A percentile compares a stretch with the other conserved stretches of the same genome.
These are phyloP conservation scores for Nothopassalora personata DNA, from an alignment of 2,329 filamentous ascomycete genomes.

Conservation along the genomic window DNA sequence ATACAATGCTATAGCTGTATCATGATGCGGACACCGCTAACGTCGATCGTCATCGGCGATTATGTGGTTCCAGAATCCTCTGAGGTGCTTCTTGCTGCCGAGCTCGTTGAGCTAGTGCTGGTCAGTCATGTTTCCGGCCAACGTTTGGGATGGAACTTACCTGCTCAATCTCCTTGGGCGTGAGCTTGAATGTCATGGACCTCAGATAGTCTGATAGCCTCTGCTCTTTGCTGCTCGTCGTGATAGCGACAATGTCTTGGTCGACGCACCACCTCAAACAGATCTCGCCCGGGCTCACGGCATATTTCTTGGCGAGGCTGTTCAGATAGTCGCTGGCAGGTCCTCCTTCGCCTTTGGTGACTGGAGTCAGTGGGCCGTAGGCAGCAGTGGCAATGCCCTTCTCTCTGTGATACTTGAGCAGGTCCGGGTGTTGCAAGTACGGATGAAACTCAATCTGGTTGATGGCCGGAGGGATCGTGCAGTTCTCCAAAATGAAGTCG, in stretches of 20 bases:
- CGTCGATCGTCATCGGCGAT: slow-evolving; percentile 41
- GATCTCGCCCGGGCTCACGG: slow-evolving; percentile 53
- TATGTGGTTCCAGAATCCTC: slow-evolving; percentile 50
- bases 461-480: slow-evolving; percentile 54
- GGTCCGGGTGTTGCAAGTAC: slow-evolving; percentile 57
- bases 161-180: slow-evolving; percentile 52
- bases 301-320: slow-evolving; percentile 55
- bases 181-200: slow-evolving; percentile 53
- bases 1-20: no score
- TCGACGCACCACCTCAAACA: slow-evolving; percentile 57
- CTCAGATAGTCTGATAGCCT: slow-evolving; percentile 54
- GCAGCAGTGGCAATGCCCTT: slow-evolving; percentile 45
- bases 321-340: slow-evolving; percentile 51
- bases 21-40: slow-evolving; percentile 4
- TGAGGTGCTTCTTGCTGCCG: slow-evolving; percentile 47
- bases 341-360: slow-evolving; percentile 51
- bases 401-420: slow-evolving; percentile 51
- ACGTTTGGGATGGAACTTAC: slow-evolving; percentile 10
- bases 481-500: slow-evolving; percentile 48
- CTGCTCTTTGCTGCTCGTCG: slow-evolving; percentile 57
- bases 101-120: slow-evolving; percentile 39
- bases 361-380: slow-evolving; percentile 46
- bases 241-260: slow-evolving; percentile 54
- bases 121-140: slow-evolving; percentile 1
- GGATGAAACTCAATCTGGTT: slow-evolving; percentile 68